Percentiles rank a stretch among this genome's conserved stretches.
phyloP scores from a whole-genome alignment of 768 basidiomycete species.

The Brasilioporus rufonigricans region DNA sequence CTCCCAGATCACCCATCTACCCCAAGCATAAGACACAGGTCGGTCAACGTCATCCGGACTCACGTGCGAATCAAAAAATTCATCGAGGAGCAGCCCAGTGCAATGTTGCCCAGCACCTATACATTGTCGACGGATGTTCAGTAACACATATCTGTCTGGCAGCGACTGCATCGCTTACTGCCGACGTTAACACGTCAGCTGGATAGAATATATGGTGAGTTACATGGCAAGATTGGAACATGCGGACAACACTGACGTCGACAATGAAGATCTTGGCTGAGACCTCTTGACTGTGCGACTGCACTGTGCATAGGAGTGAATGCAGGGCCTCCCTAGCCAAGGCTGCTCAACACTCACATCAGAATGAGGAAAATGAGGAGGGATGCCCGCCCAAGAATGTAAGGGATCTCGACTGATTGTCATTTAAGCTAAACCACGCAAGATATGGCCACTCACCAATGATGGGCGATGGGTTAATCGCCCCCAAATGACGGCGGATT shows the following conservation, averaged over 20 bases:
- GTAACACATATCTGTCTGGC: background rate
- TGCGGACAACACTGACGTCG: slow-evolving; percentile 13
- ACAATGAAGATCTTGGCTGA: background rate
- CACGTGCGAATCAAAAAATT: slow-evolving; percentile 27
- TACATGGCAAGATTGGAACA: background rate
- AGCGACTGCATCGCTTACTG: slow-evolving; percentile 6
- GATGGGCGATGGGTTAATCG: slow-evolving; percentile 15
- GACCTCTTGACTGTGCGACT: background rate
- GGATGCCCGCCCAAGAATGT: slow-evolving; percentile 15
- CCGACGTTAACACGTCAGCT: slow-evolving; percentile 1
- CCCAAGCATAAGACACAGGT: background rate
- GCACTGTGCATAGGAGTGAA: slow-evolving; percentile 6
- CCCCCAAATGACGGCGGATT: slow-evolving; percentile 13
- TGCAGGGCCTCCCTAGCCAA: background rate
- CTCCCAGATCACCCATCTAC: slow-evolving; percentile 28
- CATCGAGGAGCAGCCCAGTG: slow-evolving; percentile 19
- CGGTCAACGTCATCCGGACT: background rate
- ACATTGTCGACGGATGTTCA: background rate
- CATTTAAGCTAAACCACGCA: background rate
- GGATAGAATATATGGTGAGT: slow-evolving; percentile 2
- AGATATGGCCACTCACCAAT: slow-evolving; percentile 15
- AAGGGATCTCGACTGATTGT: slow-evolving; percentile 16
- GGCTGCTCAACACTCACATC: slow-evolving; percentile 5
- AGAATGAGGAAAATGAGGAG: slow-evolving; percentile 10
- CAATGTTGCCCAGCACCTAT: slow-evolving; percentile 3